Base-by-base conservation (phyloP, 805 yeast species). In the Cyberlindnera suaveolens region DNA sequence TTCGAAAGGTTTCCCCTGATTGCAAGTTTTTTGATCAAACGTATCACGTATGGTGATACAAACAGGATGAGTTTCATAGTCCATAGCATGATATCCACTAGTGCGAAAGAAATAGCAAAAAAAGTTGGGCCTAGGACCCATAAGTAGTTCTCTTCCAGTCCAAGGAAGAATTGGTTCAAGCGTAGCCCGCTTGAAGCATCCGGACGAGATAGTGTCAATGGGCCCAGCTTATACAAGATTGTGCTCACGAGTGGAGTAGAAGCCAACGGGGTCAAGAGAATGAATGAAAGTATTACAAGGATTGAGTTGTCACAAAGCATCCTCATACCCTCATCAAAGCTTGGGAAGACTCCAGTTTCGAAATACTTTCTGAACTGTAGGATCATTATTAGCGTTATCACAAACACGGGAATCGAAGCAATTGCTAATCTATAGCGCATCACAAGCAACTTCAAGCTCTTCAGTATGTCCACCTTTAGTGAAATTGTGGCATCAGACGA, bases 381-480 rank as follows among this genome's bases (percentile, higher is more conserved):
- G 3, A 75, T 53, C 36, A 83, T 50, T 0, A 75, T 73, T 15
- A 77, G 44, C 1, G 78, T 62, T 1, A 81, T 71, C 15, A 85
- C 66, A 33, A 78, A 76, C 1, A 82, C 67, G 3, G 95, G 89
- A 42, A 85, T 72, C 1, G 89, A 72, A 4, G 85, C 82, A 34
- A 84, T 66, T 1, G 85, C 78, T 13, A 91, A 71, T 54, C 99
- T 72, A 61, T 85, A 91, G 43, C 95, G 70, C 51, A 89, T 67
- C 5, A 85, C 82, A 38, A 90, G 63, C 49, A 84, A 70, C 44
- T 80, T 82, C 46, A 90, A 62, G 32, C 91, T 82, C 27, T 72
- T 68, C 36, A 74, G 52, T 57, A 78, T 61, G 59, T 85, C 83
- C 14, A 85, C 65, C 37, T 58, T 55, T n/a, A 68, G 36, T 13